Evolutionary conservation across 306 rosid species (phyloP), one percentile per base, ranked within the genome.

Genomic region (Parietaria judaica): DNA sequence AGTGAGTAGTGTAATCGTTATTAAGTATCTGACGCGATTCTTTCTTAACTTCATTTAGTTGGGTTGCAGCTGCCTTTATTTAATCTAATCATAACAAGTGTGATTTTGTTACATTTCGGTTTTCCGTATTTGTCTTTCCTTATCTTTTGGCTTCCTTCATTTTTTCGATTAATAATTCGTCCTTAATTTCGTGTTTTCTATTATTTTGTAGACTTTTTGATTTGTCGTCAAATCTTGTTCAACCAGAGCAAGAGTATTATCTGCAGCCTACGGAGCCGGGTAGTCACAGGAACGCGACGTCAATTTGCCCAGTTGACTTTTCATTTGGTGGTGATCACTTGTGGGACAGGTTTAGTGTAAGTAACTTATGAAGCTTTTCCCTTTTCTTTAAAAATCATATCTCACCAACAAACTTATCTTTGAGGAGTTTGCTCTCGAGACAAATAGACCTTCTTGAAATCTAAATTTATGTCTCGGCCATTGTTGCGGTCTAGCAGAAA

Each of bases 171-270:
- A 41, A 1, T 41, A 41, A 41, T 41, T 41, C 45, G 45, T 41
- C 9, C 45, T 41, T 41, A 41, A 35, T 66, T 9, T 11, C 11
- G 45, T 11, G 56, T 47, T 68, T 60, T 48, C 41, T 56, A 5
- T 15, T n/a, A 66, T 65, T 74, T 73, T 84, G 74, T 74, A 92
- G 99, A 83, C 69, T 92, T 55, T 92, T 84, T 78, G 84, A 92
- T 80, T 70, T 92, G 80, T 85, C 98, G 44, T 58, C 77, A 59
- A 87, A 88, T 82, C 76, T 75, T 60, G 66, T 79, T 75, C 85
- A 84, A 76, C 95, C 96, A 66, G 99, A 92, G 84, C 99, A 92
- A 74, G 99, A 86, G 66, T 92, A 86, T 70, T 92, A 82, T 78
- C 81, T 92, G 61, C 99, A 92, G 80, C 90, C 99, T 47, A 69